Evolutionary conservation across 768 basidiomycete species (phyloP).

Genomic region (Pleurotus tuber-regium): DNA sequence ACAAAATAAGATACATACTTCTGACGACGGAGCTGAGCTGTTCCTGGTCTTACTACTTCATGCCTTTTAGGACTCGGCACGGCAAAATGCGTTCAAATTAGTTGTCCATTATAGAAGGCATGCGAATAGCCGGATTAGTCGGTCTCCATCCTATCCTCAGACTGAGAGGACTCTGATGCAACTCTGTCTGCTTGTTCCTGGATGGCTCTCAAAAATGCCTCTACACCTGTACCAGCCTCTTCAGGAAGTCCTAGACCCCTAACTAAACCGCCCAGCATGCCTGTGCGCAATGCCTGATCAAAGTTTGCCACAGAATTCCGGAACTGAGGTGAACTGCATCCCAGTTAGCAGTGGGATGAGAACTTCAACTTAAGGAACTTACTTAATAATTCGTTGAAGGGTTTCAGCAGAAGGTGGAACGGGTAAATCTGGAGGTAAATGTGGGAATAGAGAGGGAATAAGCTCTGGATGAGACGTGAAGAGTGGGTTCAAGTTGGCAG

Average conservation of each 20-base stretch:
- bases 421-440: conserved; percentile 78
- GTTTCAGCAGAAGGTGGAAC: conserved; percentile 65
- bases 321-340: conserved; percentile 71
- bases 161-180: too few relatives aligned
- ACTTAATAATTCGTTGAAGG: conserved; percentile 71
- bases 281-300: conserved; percentile 83
- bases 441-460: conserved; percentile 69
- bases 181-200: conserved; percentile 68
- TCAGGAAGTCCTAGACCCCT: conserved; percentile 79
- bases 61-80: too few relatives aligned
- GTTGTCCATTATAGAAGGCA: too few relatives aligned
- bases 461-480: conserved; percentile 70
- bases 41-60: too few relatives aligned
- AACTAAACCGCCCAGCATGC: conserved; percentile 73
- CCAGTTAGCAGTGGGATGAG: conserved; percentile 6
- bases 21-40: too few relatives aligned
- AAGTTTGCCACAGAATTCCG: conserved; percentile 74
- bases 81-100: too few relatives aligned
- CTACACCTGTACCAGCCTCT: conserved; percentile 76
- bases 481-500: conserved; percentile 67
- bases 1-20: too few relatives aligned
- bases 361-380: conserved; percentile 12
- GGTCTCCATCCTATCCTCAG: conserved; percentile 81
- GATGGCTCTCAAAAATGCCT: conserved; percentile 78
- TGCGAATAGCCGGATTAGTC: conserved; percentile 41